Conservation (phyloP, 2,329 filamentous ascomycete genomes). For the Bipolaris cookei region DNA sequence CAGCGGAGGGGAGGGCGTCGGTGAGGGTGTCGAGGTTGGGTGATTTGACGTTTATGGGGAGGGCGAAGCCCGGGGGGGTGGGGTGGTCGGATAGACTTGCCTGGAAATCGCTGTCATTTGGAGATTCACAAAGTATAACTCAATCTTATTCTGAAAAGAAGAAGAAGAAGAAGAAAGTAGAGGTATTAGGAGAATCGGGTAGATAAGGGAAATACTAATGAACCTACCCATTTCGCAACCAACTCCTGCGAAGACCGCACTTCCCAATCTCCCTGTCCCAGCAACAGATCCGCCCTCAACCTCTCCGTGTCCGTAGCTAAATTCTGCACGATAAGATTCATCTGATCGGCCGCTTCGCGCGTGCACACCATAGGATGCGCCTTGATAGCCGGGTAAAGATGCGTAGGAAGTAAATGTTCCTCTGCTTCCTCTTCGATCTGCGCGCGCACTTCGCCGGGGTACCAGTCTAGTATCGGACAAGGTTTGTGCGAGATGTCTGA, state of each 20-base stretch:
- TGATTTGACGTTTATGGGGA: slow-evolving; percentile 65
- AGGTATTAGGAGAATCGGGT: too few species aligned
- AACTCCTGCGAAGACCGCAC: slow-evolving; percentile 22
- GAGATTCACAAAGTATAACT: not conserved
- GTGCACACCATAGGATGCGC: slow-evolving; percentile 68
- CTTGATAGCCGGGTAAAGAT: slow-evolving; percentile 68
- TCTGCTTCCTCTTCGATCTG: slow-evolving; percentile 70
- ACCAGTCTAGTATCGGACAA: slow-evolving; percentile 56
- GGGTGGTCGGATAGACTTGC: slow-evolving; percentile 58
- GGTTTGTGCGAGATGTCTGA: slow-evolving; percentile 73
- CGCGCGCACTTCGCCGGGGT: slow-evolving; percentile 65
- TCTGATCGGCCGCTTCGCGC: slow-evolving; percentile 66
- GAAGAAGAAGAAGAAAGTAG: not conserved
- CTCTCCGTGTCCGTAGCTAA: slow-evolving; percentile 53
- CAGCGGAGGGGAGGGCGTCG: slow-evolving; percentile 53
- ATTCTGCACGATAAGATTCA: slow-evolving; percentile 55
- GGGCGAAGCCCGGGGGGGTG: slow-evolving; percentile 60
- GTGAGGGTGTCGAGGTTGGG: slow-evolving; percentile 51
- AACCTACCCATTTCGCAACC: slow-evolving; percentile 29
- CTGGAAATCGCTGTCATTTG: slow-evolving; percentile 14
- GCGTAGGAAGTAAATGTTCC: slow-evolving; percentile 64
- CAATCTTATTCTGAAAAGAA: not conserved
- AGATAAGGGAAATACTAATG: too few species aligned
- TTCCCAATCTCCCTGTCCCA: slow-evolving; percentile 53
- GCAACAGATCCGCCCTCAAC: slow-evolving; percentile 63